These are phyloP conservation scores for Mayamaea pseudoterrestris DNA, from an alignment of 108 stramenopile species.

Conservation along the genomic window DNA sequence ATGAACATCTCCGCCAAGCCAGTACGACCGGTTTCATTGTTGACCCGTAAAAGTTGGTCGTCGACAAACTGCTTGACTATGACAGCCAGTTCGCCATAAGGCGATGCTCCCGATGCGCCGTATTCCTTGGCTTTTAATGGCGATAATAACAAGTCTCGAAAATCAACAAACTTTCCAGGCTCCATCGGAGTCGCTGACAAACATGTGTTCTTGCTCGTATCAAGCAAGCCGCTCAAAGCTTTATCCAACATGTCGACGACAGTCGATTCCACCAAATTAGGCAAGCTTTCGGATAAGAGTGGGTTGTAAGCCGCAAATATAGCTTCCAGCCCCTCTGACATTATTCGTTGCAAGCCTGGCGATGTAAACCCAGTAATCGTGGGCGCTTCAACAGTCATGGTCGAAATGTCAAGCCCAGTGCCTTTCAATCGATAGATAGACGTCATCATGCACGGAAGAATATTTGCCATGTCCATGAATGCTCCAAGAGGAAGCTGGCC, in stretches of 20 bases:
- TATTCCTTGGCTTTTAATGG: slow-evolving; percentile 13
- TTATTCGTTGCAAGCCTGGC: not conserved
- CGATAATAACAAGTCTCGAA: slow-evolving; percentile 42
- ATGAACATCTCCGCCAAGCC: slow-evolving; percentile 44
- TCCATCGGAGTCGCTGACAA: not conserved
- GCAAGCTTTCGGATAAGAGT: slow-evolving; percentile 9
- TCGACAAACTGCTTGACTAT: slow-evolving; percentile 21
- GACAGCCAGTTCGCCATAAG: slow-evolving; percentile 41
- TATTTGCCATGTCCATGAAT: not conserved
- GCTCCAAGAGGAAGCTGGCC: not conserved
- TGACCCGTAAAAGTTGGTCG: slow-evolving; percentile 23
- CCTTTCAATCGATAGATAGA: not conserved
- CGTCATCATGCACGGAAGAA: not conserved
- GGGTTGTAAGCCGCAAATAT: slow-evolving; percentile 18
- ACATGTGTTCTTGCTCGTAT: slow-evolving; percentile 13
- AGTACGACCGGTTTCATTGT: slow-evolving; percentile 31
- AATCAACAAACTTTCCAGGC: slow-evolving; percentile 44
- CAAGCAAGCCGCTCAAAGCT: slow-evolving; percentile 12
- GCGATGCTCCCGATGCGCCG: slow-evolving; percentile 29
- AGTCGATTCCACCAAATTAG: not conserved
- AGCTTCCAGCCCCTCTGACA: not conserved
- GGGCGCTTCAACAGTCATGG: not conserved
- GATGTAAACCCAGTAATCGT: not conserved
- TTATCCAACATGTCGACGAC: not conserved
- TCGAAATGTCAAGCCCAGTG: not conserved